A percentile compares a stretch with the other conserved stretches of the same genome.
phyloP scores from a whole-genome alignment of 495 filamentous ascomycete species.

The Penicillium waksmanii region DNA sequence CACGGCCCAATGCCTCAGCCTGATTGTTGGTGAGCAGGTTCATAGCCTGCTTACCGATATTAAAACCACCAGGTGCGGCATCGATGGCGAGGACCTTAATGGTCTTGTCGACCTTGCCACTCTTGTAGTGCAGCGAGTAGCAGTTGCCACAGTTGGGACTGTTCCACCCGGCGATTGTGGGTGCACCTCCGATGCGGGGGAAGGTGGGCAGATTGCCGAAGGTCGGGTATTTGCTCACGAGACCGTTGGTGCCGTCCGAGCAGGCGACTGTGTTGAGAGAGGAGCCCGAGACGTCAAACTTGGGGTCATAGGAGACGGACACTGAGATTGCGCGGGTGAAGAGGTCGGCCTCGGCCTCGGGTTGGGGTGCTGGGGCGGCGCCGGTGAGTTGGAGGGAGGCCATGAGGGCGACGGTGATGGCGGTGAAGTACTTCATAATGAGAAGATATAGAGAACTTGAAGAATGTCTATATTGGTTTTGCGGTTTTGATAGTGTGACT shows the following conservation, averaged over 20 bases:
- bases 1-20: constrained; percentile 57
- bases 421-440: constrained; percentile 29
- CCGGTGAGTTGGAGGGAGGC: constrained; percentile 20
- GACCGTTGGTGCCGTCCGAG: constrained; percentile 60
- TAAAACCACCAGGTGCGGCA: constrained; percentile 60
- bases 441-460: background rate
- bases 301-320: constrained; percentile 42
- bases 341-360: background rate
- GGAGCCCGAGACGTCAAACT: constrained; percentile 37
- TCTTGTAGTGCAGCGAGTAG: constrained; percentile 61
- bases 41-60: constrained; percentile 67
- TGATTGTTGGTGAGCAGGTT: constrained; percentile 63
- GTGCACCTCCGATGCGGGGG: constrained; percentile 65
- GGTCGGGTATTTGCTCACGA: constrained; percentile 67
- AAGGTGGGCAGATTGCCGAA: constrained; percentile 59
- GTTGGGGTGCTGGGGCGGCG: constrained; percentile 17
- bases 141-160: constrained; percentile 67
- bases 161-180: constrained; percentile 64
- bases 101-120: constrained; percentile 44
- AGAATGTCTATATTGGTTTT: background rate
- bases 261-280: constrained; percentile 65
- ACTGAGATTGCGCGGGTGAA: constrained; percentile 16
- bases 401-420: constrained; percentile 26
- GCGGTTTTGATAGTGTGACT: no score
- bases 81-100: constrained; percentile 73